These are phyloP conservation scores for Piromyces finnis DNA, from an alignment of 192 early-diverging fungal species.

Conservation along the genomic window DNA sequence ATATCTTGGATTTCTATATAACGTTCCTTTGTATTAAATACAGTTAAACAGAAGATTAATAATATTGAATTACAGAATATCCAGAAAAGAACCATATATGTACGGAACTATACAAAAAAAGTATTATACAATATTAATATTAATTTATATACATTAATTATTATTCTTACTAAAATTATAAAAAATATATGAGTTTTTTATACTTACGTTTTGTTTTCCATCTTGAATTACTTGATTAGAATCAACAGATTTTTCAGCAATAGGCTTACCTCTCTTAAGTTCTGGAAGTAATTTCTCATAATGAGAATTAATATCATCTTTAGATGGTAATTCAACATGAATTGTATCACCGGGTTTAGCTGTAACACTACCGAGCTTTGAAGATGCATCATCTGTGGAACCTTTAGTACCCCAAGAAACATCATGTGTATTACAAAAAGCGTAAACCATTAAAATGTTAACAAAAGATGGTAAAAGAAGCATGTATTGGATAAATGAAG, in stretches of 20 bases:
- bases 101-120: conserved; percentile 40
- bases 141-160: too few species aligned
- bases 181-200: too few species aligned
- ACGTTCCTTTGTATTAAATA: too few species aligned
- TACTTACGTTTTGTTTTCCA: conserved; percentile 47
- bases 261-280: conserved; percentile 24
- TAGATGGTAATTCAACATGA: conserved; percentile 52
- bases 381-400: conserved; percentile 25
- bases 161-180: too few species aligned
- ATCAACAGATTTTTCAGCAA: conserved; percentile 29
- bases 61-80: conserved; percentile 67
- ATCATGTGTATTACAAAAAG: conserved; percentile 89
- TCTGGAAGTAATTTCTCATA: conserved; percentile 63
- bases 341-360: conserved; percentile 59
- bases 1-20: too few species aligned
- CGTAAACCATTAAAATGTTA: conserved; percentile 85
- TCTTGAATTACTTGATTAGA: conserved; percentile 61
- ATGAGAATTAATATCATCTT: conserved; percentile 58
- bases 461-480: conserved; percentile 70
- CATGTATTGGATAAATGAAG: conserved; percentile 74
- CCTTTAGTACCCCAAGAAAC: conserved; percentile 95
- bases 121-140: conserved; percentile 28
- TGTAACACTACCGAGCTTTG: not conserved
- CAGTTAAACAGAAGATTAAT: conserved; percentile 5
- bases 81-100: conserved; percentile 63